phyloP scores from a whole-genome alignment of 768 basidiomycete genomes.

The Butyriboletus loyo region DNA sequence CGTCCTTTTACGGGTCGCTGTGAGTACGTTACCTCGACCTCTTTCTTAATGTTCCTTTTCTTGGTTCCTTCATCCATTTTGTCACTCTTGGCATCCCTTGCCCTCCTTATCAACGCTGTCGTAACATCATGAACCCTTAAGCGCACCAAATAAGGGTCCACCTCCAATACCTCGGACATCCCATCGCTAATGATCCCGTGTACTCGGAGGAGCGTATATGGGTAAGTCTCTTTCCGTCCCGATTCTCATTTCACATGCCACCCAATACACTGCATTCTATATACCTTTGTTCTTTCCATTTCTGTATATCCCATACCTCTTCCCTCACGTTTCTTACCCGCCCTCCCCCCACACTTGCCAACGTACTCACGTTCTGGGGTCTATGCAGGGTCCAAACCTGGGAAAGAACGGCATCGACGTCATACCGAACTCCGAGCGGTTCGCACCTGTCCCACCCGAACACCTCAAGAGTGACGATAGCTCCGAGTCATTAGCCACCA shows the following conservation, averaged over 20 bases:
- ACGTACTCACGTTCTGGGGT: constrained; percentile 1
- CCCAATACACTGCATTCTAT: neutral
- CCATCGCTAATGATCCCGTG: constrained; percentile 94
- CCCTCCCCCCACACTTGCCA: neutral
- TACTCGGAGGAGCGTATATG: constrained; percentile 81
- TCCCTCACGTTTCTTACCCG: neutral
- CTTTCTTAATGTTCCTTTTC: neutral
- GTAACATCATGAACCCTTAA: constrained; percentile 29
- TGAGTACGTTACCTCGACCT: constrained; percentile 38
- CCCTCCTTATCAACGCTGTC: constrained; percentile 2
- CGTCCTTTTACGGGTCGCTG: constrained; percentile 90
- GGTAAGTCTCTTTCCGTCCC: constrained; percentile 40
- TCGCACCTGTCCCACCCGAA: constrained; percentile 55
- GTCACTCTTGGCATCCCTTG: neutral
- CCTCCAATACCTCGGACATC: constrained; percentile 88
- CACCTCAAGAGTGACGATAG: constrained; percentile 37
- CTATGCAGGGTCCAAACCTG: constrained; percentile 57
- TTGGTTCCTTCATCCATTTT: neutral
- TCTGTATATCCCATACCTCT: neutral
- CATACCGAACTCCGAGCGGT: constrained; percentile 61
- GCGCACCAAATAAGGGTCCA: constrained; percentile 98
- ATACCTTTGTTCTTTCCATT: neutral
- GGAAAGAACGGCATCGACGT: constrained; percentile 83
- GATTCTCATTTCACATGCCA: neutral
- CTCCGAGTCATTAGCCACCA: constrained; percentile 42